Evolutionary conservation across 805 yeast genomes (phyloP).

Genomic region (Candida succiphila): DNA sequence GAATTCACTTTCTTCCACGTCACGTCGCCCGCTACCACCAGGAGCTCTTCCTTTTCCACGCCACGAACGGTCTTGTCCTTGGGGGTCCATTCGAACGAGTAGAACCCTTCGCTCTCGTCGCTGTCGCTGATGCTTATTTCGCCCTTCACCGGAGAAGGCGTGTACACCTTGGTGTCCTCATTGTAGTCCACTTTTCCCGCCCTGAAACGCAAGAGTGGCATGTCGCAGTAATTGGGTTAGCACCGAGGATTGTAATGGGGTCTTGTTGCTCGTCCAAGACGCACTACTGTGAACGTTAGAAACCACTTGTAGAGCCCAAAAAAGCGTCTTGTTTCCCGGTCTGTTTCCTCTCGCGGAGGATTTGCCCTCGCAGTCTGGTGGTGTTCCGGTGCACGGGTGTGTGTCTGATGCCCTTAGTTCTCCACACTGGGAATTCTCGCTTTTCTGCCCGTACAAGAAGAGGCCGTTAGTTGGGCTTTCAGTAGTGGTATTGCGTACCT

Average conservation of each 20-base stretch:
- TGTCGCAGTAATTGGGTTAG: background rate
- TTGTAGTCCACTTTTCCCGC: conserved; percentile 72
- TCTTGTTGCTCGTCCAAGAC: no score
- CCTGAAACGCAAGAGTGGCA: conserved; percentile 39
- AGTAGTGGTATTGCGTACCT: no score
- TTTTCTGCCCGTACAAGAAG: no score
- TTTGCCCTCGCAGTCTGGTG: no score
- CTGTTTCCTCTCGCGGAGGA: no score
- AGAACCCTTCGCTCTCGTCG: conserved; percentile 64
- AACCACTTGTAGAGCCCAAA: no score
- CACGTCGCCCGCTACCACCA: conserved; percentile 81
- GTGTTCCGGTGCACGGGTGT: no score
- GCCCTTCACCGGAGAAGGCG: conserved; percentile 68
- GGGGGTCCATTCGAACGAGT: conserved; percentile 66
- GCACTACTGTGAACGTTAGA: background rate
- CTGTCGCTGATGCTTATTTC: conserved; percentile 47
- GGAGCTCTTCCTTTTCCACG: conserved; percentile 47
- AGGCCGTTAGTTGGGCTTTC: no score
- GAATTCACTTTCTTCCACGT: conserved; percentile 61
- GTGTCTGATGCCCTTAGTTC: no score
- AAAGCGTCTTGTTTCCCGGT: no score
- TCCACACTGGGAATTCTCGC: no score
- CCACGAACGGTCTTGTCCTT: conserved; percentile 35
- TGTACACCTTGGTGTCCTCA: conserved; percentile 49
- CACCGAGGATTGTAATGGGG: no score